Base-by-base conservation (phyloP, 257 asterid species). In the Misopates orontium region DNA sequence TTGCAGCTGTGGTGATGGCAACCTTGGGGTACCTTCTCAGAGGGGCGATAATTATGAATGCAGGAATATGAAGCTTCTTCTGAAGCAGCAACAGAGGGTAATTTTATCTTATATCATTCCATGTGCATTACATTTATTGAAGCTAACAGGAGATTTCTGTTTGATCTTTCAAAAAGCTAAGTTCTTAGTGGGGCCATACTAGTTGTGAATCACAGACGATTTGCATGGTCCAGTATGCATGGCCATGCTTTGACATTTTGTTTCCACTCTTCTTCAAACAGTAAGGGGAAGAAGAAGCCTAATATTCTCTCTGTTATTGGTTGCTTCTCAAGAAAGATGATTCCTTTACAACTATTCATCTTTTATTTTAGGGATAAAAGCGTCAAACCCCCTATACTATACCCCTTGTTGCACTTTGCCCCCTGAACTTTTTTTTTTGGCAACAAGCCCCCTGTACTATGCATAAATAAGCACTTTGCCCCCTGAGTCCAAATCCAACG, bases 51-150 rank as follows among this genome's bases (percentile, higher is more conserved):
- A 85, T 72, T 83, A 93, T n/a, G 96, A 90, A 73, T 94, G 99
- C 85, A 80, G 88, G 82, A 94, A 94, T 68, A 94, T 94, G 99
- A 94, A 94, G 88, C 96, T 94, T 68, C 97, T 93, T 66, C 91
- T 93, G 48, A 90, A 85, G 71, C 99, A 93, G 66, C 99, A 86
- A 48, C 97, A 93, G 74, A 86, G 72, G 94, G 99, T 93, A 87
- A 79, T 65, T 60, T 54, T 71, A 64, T 50, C 63, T 28, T 20
- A 61, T 48, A 21, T 23, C 62, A 64, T 56, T 50, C 58, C 62
- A 53, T 70, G 58, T 20, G 17, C 59, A 23, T 45, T 66, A 66
- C 42, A 1, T 57, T 45, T 10, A 15, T 39, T 65, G 50, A n/a
- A 17, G 62, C n/a, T 32, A 15, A 31, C 40, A 57, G 59, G 44